These are phyloP conservation scores for Cryphonectria carpinicola DNA, from an alignment of 2,329 filamentous ascomycete species.

Conservation along the genomic window DNA sequence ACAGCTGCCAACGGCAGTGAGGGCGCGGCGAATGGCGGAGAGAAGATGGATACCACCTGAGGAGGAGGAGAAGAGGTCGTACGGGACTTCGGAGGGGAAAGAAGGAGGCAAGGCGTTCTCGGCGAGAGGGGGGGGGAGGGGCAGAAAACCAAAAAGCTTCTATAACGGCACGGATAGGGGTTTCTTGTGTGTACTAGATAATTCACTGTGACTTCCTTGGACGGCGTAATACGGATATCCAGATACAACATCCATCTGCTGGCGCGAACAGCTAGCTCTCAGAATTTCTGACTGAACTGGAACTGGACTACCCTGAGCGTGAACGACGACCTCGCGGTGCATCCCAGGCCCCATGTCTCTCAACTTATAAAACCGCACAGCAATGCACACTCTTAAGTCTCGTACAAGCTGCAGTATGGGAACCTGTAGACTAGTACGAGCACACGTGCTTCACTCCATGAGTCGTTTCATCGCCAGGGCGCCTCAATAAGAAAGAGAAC, in stretches of 20 bases:
- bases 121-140: slow-evolving; percentile 23
- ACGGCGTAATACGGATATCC: slow-evolving; percentile 27
- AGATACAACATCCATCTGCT: slow-evolving; percentile 15
- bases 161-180: slow-evolving; percentile 19
- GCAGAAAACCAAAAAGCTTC: slow-evolving; percentile 13
- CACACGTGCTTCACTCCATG: not conserved
- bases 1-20: slow-evolving; percentile 56
- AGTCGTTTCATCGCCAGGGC: not conserved
- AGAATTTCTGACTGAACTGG: not conserved
- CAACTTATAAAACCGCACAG: not conserved
- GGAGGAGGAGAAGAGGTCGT: slow-evolving; percentile 32
- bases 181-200: slow-evolving; percentile 20
- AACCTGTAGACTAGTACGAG: not conserved
- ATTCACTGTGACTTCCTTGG: slow-evolving; percentile 19
- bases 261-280: slow-evolving; percentile 13
- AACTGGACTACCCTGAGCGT: not conserved
- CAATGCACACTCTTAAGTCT: not conserved
- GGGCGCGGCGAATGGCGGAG: slow-evolving; percentile 29
- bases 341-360: not conserved
- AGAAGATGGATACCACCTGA: slow-evolving; percentile 52
- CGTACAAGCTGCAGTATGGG: not conserved
- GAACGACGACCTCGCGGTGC: not conserved
- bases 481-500: not conserved
- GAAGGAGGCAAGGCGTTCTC: slow-evolving; percentile 24
- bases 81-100: not conserved